Base-by-base conservation (phyloP, 225 moss, liverwort and hornwort species). In the Asterella californica region DNA sequence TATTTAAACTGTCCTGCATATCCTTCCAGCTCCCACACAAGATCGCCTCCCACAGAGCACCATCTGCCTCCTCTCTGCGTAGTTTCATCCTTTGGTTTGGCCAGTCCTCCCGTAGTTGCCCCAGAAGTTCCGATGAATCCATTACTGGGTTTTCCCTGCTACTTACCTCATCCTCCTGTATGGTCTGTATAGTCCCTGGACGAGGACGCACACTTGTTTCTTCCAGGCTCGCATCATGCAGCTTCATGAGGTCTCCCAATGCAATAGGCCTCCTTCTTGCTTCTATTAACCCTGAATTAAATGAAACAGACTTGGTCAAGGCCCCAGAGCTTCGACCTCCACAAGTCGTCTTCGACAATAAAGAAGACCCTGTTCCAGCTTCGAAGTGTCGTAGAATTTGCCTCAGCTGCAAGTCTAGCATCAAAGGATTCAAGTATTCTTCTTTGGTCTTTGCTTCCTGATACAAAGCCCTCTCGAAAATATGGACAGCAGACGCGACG, bases 381-480 rank as follows among this genome's bases (percentile, higher is more conserved):
- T 82, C 82, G 60, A 82, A 82, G 34, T 82, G 82, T 72, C 82
- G 70, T 9, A 82, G 78, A 60, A 82, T 78, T 29, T 82, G 82
- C 29, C 82, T 59, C 34, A 82, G 46, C 60, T 82, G 82, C 70
- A 82, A 45, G 46, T 82, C 82, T 63, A 82, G 27, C 82, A 82
- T 82, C 71, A 82, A 29, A 32, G 82, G 68, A 71, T 82, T 82
- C 70, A 82, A 42, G 60, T 82, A 82, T 45, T 82, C 82, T 77
- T 82, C 82, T 76, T 78, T 82, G 47, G 45, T 78, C 61, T 82
- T 82, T 1, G 82, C 82, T 70, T 77, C 82, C 22, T 76, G 70
- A 11, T 82, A 82, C 71, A 82, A 29, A 77, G 82, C 82, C 27
- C 78, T 54, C 66, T 82, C 82, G 32, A 82, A 82, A 25, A 82